Evolutionary conservation across 768 basidiomycete genomes (phyloP), one percentile per base, ranked within the genome.

Genomic region (Tylopilus felleus): DNA sequence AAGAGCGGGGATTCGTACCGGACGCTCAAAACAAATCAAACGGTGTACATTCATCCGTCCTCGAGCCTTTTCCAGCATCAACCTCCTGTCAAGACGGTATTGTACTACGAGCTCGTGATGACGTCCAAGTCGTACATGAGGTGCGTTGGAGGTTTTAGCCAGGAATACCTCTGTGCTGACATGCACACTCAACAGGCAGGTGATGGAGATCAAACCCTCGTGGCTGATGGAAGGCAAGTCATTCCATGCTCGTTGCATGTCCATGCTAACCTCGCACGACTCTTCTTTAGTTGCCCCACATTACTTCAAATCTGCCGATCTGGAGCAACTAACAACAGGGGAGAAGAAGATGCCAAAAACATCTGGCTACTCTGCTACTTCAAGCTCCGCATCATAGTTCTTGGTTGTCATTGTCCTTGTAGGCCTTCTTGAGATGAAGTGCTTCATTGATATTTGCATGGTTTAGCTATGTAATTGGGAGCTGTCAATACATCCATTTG

Each of bases 81-180:
- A 61, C 97, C 97, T 2, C 97, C 97, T 0, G 82, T 93, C 13
- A 90, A 88, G 67, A 89, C 90, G 16, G 68, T 98, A 10, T 70
- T 97, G 44, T 99, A 98, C 72, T 98, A 98, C 66, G 97, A 98
- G 71, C 82, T 99, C 22, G 96, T 99, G 22, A 88, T 96, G 81
- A 99, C 97, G 8, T 88, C 88, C 36, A 98, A 98, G 73, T 98
- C 97, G 29, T 99, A 97, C 66, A 89, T 98, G 82, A 80, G 92
- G 79, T 84, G 47, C 13, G 79, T 71, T 12, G 1, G 28, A 13
- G 21, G 35, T 38, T 12, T 42, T 48, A 23, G 13, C 9, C 10
- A 6, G 2, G 12, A 17, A 19, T 16, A 2, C 27, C 8, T 14
- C 19, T 8, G 46, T 51, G 31, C 44, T 52, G 31, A 56, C 21